A percentile compares a stretch with the other conserved stretches of the same genome.
Evolutionary conservation across 1,139 yeast species (phyloP).

Genomic region (Diutina catenulata): DNA sequence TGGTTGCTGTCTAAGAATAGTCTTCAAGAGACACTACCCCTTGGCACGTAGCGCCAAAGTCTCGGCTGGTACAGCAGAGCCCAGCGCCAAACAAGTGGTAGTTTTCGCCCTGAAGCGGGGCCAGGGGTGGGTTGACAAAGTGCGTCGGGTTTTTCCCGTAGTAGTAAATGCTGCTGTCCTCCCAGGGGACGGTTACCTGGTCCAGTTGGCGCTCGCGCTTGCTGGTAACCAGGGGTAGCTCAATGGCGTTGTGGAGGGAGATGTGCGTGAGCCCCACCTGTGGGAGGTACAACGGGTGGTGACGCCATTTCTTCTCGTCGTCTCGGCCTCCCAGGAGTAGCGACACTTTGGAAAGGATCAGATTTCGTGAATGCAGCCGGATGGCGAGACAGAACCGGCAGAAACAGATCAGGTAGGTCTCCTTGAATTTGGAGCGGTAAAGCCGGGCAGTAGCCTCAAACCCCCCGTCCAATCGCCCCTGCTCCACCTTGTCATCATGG

Average conservation of each 20-base stretch:
- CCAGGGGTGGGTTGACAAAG: not conserved
- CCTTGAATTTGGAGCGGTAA: slow-evolving; percentile 12
- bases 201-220: not conserved
- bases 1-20: too few species aligned
- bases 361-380: not conserved
- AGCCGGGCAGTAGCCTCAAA: slow-evolving; percentile 14
- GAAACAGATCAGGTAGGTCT: slow-evolving; percentile 17
- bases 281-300: not conserved
- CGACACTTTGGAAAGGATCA: not conserved
- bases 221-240: not conserved
- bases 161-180: not conserved
- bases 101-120: slow-evolving; percentile 4
- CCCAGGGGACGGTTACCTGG: not conserved
- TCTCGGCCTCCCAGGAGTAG: not conserved
- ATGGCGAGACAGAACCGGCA: slow-evolving; percentile 17
- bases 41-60: not conserved
- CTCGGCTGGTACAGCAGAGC: not conserved
- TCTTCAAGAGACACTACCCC: not conserved
- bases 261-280: slow-evolving; percentile 2
- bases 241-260: slow-evolving; percentile 2
- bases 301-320: not conserved
- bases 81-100: slow-evolving; percentile 2
- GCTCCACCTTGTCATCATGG: slow-evolving; percentile 20
- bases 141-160: not conserved
- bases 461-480: slow-evolving; percentile 12